Evolutionary conservation across 108 stramenopile species (phyloP).

Genomic region (Skeletonema marinoi): DNA sequence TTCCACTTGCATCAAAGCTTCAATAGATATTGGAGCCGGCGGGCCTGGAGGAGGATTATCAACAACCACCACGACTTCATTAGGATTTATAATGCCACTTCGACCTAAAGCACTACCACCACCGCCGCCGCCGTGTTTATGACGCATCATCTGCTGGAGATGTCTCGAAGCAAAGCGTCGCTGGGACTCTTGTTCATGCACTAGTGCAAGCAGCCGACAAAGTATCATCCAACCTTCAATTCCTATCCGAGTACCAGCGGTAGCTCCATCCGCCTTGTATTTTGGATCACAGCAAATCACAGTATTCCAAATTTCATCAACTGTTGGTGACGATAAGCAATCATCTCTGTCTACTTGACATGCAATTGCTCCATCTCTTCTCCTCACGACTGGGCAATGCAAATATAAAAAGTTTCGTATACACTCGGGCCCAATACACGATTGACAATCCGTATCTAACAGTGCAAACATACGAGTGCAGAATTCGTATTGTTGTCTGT

Average conservation of each 20-base stretch:
- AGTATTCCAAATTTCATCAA: conserved; percentile 83
- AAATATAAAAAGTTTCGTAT: conserved; percentile 75
- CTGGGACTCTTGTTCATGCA: conserved; percentile 82
- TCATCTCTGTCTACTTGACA: conserved; percentile 8
- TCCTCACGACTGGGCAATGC: conserved; percentile 82
- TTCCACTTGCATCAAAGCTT: conserved; percentile 36
- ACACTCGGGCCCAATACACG: conserved; percentile 58
- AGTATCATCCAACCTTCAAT: conserved; percentile 88
- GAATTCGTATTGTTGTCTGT: conserved; percentile 71
- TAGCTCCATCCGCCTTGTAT: conserved; percentile 1
- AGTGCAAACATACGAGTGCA: conserved; percentile 72
- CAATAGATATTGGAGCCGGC: conserved; percentile 49
- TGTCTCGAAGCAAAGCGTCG: conserved; percentile 82
- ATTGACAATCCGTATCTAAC: conserved; percentile 78
- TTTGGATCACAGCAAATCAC: conserved; percentile 55
- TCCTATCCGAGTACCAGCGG: conserved; percentile 46
- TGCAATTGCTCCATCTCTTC: conserved; percentile 74
- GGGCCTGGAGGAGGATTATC: conserved; percentile 82
- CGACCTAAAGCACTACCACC: conserved; percentile 46
- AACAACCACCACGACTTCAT: conserved; percentile 77
- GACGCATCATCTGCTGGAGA: conserved; percentile 87
- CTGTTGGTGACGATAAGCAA: conserved; percentile 55
- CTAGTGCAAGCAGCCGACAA: conserved; percentile 85
- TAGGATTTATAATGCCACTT: conserved; percentile 17
- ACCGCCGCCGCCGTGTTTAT: conserved; percentile 61